These are phyloP conservation scores for Coprinopsis marcescibilis DNA, from an alignment of 768 basidiomycete genomes.

Conservation along the genomic window DNA sequence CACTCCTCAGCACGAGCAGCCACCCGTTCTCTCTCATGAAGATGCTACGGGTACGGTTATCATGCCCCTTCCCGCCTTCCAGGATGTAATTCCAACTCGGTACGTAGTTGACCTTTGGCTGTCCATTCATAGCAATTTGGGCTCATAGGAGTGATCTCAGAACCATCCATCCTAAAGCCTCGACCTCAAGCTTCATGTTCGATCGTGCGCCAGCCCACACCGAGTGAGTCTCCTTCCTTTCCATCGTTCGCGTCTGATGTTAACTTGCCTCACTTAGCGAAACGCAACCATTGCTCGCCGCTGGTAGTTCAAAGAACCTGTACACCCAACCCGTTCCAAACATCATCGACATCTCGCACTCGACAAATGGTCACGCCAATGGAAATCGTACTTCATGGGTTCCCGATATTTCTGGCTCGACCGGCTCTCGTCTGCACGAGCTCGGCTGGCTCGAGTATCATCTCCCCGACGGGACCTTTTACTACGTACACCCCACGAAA, in stretches of 20 bases:
- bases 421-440: conserved; percentile 32
- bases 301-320: conserved; percentile 20
- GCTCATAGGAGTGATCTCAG: neutral
- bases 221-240: conserved; percentile 21
- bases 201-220: conserved; percentile 15
- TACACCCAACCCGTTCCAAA: conserved; percentile 22
- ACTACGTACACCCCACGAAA: conserved; percentile 61
- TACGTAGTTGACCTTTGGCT: neutral
- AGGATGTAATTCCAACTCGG: conserved; percentile 29
- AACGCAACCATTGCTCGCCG: conserved; percentile 44
- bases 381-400: conserved; percentile 13
- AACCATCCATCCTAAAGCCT: neutral
- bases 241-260: neutral
- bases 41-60: conserved; percentile 22
- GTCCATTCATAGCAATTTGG: neutral
- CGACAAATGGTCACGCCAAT: conserved; percentile 4
- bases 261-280: conserved; percentile 33
- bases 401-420: conserved; percentile 13
- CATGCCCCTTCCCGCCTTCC: conserved; percentile 39
- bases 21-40: conserved; percentile 18
- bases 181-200: conserved; percentile 14
- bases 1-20: conserved; percentile 16
- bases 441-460: conserved; percentile 74
- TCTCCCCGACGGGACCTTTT: conserved; percentile 67
- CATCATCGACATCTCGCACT: conserved; percentile 12